These are phyloP conservation scores for Hamiltosporidium magnivora DNA, from an alignment of 371 early-diverging fungal genomes.

Conservation along the genomic window DNA sequence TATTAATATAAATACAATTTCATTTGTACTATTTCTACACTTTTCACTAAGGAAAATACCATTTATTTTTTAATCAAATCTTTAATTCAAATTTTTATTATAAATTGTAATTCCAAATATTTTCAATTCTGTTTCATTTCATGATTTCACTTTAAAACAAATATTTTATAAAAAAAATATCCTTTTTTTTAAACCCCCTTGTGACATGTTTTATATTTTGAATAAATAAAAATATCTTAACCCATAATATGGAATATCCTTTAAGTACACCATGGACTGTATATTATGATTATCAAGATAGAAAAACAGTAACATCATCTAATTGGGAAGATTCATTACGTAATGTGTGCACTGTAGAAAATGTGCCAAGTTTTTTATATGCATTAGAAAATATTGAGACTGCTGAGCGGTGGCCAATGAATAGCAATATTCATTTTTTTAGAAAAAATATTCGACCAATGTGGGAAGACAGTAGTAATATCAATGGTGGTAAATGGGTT, in stretches of 20 bases:
- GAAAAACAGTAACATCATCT: slow-evolving; percentile 15
- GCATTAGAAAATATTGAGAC: slow-evolving; percentile 22
- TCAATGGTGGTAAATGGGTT: slow-evolving; percentile 52
- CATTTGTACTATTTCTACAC: no score
- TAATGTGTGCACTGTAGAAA: slow-evolving; percentile 9
- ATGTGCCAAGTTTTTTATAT: slow-evolving; percentile 20
- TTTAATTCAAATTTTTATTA: no score
- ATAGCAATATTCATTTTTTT: slow-evolving; percentile 50
- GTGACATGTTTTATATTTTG: no score
- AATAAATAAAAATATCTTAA: no score
- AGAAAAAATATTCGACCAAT: slow-evolving; percentile 50
- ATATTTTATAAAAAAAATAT: no score
- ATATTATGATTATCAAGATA: slow-evolving; percentile 40
- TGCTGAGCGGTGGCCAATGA: slow-evolving; percentile 8
- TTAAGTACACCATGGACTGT: slow-evolving; percentile 22
- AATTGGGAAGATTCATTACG: slow-evolving; percentile 26
- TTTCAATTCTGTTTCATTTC: no score
- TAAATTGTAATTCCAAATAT: no score
- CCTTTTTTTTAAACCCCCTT: no score
- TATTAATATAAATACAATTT: no score
- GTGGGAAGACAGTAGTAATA: slow-evolving; percentile 57
- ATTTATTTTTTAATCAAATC: no score
- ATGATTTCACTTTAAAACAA: no score
- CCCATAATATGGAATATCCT: not conserved
- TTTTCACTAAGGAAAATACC: no score